Evolutionary conservation across 1,139 yeast species (phyloP), one percentile per base, ranked within the genome.

Genomic region (Yamadazyma aaseri): DNA sequence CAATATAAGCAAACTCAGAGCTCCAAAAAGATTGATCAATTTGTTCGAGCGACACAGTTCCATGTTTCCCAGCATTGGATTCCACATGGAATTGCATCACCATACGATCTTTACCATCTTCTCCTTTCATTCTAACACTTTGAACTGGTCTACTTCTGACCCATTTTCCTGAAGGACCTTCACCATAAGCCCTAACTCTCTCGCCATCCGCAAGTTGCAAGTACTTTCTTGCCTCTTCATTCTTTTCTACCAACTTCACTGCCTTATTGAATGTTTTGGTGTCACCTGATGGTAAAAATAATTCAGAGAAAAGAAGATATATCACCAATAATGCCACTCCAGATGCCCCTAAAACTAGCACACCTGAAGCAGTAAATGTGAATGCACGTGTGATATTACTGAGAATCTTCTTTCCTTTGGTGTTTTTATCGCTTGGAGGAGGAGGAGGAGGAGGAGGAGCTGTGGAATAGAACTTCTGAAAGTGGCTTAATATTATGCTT

Each of bases 191-290:
- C 54, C 83, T 83, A 38, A 89, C 66, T 51, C 87, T 74, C 36
- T 71, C 74, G 10, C 78, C 79, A 14, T 65, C 59, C 9, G 69
- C 56, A 39, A 81, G 69, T 6, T 76, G 73, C 33, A 90, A 65
- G 22, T 79, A 55, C 44, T 67, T 61, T 47, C 81, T 81, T 6
- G 85, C 83, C 22, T 58, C 62, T 32, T 72, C 73, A 53, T 83
- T 86, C 41, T 79, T 67, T 53, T 89, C 90, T 22, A 87, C 76
- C 49, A 86, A 63, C 23, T 78, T 74, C 20, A 89, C 89, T 2
- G 95, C 95, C 49, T 86, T 76, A 61, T 89, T 89, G 66, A 89
- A 89, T 3, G 95, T 79, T 45, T 83, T 83, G 1, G 95, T 90
- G 53, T 89, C 97, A 17, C 96, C 95, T 0, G 95, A 81, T 6